These are phyloP conservation scores for Solanum chilense DNA, from an alignment of 257 asterid species.

Conservation along the genomic window DNA sequence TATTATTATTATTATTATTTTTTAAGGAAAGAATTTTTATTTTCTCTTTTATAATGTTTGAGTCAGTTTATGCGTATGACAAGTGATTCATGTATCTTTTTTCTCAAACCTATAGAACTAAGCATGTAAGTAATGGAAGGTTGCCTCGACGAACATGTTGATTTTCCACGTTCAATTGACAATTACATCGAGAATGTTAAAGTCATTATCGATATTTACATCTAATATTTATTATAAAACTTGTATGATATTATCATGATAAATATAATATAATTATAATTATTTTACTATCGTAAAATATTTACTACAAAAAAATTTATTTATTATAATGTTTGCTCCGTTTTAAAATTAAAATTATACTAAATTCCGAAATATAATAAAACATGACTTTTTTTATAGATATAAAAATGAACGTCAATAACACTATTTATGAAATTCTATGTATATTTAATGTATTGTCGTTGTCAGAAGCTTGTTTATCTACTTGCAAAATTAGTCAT, in stretches of 20 bases:
- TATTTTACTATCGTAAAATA: no score
- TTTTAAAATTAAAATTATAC: no score
- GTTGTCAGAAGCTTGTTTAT: background rate
- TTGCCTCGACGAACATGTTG: background rate
- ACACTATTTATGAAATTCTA: background rate
- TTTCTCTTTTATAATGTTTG: background rate
- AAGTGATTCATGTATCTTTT: background rate
- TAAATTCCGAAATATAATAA: background rate
- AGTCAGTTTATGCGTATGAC: rapidly evolving
- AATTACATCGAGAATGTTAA: background rate
- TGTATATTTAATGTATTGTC: background rate
- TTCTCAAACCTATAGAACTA: background rate
- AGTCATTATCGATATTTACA: no score
- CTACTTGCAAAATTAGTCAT: background rate
- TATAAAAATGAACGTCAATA: background rate
- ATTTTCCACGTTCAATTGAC: background rate
- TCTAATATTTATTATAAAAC: rapidly evolving
- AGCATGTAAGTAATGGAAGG: background rate
- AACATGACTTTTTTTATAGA: background rate
- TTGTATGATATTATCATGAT: no score
- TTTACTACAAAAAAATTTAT: no score
- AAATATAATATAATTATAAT: no score
- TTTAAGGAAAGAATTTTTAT: no score
- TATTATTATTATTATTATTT: no score
- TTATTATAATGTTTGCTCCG: background rate